Evolutionary conservation across 2,329 filamentous ascomycete genomes (phyloP), one percentile per base, ranked within the genome.

Genomic region (Alternaria sp.): DNA sequence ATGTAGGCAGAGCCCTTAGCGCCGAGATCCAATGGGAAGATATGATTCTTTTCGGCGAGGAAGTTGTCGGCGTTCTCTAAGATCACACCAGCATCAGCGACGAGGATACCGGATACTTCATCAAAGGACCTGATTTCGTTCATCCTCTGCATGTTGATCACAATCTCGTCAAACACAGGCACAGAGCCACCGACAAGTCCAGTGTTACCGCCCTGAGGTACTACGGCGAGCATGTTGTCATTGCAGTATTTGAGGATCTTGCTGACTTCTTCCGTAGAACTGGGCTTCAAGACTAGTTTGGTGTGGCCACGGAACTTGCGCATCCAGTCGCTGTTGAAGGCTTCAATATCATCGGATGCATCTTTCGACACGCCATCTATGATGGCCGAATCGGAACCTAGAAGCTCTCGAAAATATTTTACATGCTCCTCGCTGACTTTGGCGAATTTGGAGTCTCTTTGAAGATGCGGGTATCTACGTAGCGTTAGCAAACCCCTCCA

Each of bases 251-350:
- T 90, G 72, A 99, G 82, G 63, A 98, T 90, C 82, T 91, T 87
- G 87, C 93, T 97, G 73, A 98, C 92, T 81, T 99, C 91, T 73
- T 95, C 90, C 0, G 93, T 95, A 15, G 88, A 91, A 55, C 86
- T 88, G 11, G 96, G 96, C 82, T 93, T 96, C 66, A 99, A 83
- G 5, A 98, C 93, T 25, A 99, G 84, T 75, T 90, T 89, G 65
- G 92, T 89, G 81, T 97, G 93, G 28, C 96, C 96, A 65, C 92
- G 90, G 84, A 97, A 99, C 83, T 99, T 99, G 81, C 92, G 90
- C 94, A 99, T 97, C 96, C 96, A 99, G 83, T 99, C 96, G 77
- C 90, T 89, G 81, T 99, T 99, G 86, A 93, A 99, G 8, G 92
- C 88, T 78, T 96, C 93, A 68, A 98, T 86, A 77, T 98, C 96